phyloP scores from a whole-genome alignment of 2,329 filamentous ascomycete species.

The Sarocladiaceae sp. region DNA sequence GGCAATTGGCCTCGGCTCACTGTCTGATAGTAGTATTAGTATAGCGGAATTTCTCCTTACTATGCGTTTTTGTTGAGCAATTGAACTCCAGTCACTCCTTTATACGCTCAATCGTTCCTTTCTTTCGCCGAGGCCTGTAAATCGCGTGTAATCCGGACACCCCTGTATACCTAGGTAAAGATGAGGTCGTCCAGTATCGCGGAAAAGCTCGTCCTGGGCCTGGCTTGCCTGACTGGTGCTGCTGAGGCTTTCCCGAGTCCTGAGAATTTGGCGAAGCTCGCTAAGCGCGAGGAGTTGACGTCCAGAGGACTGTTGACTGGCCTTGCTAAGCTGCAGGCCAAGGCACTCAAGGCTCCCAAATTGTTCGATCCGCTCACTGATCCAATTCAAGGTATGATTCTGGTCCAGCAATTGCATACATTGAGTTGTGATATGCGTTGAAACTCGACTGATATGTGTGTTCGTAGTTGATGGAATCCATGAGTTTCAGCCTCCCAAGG shows the following conservation, averaged over 20 bases:
- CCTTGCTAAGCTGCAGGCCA: conserved; percentile 13
- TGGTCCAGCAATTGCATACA: neutral
- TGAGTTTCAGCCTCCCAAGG: conserved; percentile 21
- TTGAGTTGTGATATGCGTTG: too few relatives aligned
- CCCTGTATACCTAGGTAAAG: neutral
- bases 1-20: too few relatives aligned
- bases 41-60: neutral
- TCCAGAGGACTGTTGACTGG: conserved; percentile 10
- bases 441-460: neutral
- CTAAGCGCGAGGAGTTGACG: conserved; percentile 11
- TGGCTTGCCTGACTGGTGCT: conserved; percentile 11
- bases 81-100: neutral
- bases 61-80: neutral
- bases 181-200: conserved; percentile 3
- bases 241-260: conserved; percentile 14
- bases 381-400: conserved; percentile 16
- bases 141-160: too few relatives aligned
- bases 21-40: neutral
- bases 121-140: neutral
- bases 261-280: conserved; percentile 11
- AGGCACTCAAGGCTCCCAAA: conserved; percentile 10
- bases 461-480: conserved; percentile 16
- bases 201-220: conserved; percentile 4
- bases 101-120: neutral
- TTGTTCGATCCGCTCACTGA: conserved; percentile 15